A percentile compares a stretch with the other conserved stretches of the same genome.
phyloP scores from a whole-genome alignment of 139 green algal species.

The Parachlorella kessleri region DNA sequence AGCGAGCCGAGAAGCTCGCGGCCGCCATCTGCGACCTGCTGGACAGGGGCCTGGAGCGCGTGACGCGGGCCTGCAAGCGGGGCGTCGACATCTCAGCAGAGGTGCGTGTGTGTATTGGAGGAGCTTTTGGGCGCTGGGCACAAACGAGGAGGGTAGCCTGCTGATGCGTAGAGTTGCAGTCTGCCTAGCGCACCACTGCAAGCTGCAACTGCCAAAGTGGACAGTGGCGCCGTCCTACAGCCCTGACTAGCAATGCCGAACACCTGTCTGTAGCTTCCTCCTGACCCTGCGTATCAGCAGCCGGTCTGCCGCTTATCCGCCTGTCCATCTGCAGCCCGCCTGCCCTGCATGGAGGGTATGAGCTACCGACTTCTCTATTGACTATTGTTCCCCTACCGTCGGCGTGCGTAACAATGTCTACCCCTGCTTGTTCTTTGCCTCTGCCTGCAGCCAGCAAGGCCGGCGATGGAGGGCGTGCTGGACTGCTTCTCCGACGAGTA shows the following conservation, averaged over 20 bases:
- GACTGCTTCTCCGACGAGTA: conserved; percentile 5
- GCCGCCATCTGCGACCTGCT: conserved; percentile 26
- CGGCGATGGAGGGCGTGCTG: conserved; percentile 3
- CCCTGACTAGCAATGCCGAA: too few relatives aligned
- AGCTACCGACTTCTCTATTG: background rate
- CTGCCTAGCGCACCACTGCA: background rate
- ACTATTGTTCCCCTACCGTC: background rate
- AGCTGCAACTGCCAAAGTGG: too few relatives aligned
- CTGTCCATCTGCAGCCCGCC: background rate
- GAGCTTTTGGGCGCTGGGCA: background rate
- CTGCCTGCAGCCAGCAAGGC: background rate
- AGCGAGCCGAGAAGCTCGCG: conserved; percentile 12
- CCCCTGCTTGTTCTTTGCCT: background rate
- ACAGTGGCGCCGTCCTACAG: too few relatives aligned
- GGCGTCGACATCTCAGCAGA: conserved; percentile 10
- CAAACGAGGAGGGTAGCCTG: background rate
- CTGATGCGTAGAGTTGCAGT: background rate
- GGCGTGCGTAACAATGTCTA: background rate
- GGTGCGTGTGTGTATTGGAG: conserved; percentile 4
- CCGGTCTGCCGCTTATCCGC: too few relatives aligned
- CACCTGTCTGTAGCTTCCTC: background rate
- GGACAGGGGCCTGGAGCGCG: conserved; percentile 16
- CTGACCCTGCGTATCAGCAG: background rate
- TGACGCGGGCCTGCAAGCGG: conserved; percentile 27
- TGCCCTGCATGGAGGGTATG: background rate